Evolutionary conservation across 805 yeast genomes (phyloP), one percentile per base, ranked within the genome.

Genomic region (Yarrowia keelungensis): DNA sequence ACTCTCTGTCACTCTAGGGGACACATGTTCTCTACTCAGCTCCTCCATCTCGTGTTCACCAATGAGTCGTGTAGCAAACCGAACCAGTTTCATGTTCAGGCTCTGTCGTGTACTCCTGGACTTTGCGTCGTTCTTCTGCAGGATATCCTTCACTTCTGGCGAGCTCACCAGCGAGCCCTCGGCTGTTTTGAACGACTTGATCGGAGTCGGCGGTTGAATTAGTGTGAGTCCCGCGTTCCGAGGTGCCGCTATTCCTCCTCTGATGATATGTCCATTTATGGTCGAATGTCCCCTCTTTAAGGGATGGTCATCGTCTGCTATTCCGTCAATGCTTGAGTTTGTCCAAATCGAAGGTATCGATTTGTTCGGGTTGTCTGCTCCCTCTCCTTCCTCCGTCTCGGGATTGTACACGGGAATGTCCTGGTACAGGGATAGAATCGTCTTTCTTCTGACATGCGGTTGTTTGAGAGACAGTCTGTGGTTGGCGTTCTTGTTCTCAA

Each of bases 341-440:
- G 67, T 49, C 67, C 67, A 62, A n/a, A 62, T 47, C 9, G 67
- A 62, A 1, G 67, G 67, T 45, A 59, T 59, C 51, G 65, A 59
- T 51, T 59, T 42, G 51, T 59, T 8, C 14, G 64, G 16, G 19
- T 58, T 58, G 39, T 22, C 26, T 10, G 3, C 12, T 26, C 51
- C 51, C 14, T 39, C 22, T 5, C 32, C 32, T 26, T 26, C 32
- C 39, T 22, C 41, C 38, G 51, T 2, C 16, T 43, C 50, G 9
- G 65, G 51, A 19, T 59, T 62, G 26, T 62, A 62, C 1, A 47
- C 47, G 8, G 67, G 67, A 49, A 62, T 62, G 47, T 62, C 72
- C 36, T 67, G 54, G 53, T 73, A 73, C 19, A 71, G 67, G 9
- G 67, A 58, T n/a, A 73, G 64, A 9, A 73, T 69, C 10, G 72